Percentiles rank a stretch among this genome's conserved stretches.
These are phyloP conservation scores for Rhizopogon salebrosus DNA, from an alignment of 768 basidiomycete genomes.

Conservation along the genomic window DNA sequence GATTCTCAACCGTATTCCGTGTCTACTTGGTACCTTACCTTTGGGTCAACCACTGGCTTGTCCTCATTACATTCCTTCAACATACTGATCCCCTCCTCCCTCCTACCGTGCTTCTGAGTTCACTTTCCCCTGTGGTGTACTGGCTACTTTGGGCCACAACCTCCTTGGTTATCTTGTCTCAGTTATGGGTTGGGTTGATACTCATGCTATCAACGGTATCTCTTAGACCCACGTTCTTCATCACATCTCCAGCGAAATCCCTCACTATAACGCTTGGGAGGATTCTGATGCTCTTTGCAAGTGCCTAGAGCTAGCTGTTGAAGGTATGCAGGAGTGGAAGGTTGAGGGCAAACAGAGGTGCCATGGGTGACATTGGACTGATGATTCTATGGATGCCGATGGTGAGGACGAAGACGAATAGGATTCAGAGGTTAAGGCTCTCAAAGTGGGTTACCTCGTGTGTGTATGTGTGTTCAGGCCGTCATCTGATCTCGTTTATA, in stretches of 20 bases:
- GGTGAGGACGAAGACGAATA: no score
- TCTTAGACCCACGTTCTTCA: constrained; percentile 92
- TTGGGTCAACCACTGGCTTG: constrained; percentile 94
- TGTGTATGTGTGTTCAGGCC: no score
- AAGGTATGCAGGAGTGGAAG: no score
- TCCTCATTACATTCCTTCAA: constrained; percentile 95
- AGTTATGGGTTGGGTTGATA: constrained; percentile 82
- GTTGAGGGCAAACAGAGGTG: no score
- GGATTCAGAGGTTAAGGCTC: no score
- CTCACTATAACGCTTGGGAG: constrained; percentile 95
- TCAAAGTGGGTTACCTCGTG: no score
- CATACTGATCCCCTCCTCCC: constrained; percentile 95
- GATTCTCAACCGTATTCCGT: constrained; percentile 69
- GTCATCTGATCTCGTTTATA: no score
- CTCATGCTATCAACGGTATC: constrained; percentile 83
- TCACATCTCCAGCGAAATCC: constrained; percentile 92
- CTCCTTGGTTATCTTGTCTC: constrained; percentile 74
- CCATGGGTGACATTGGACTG: no score
- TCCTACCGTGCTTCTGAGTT: constrained; percentile 85
- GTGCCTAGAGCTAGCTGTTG: constrained; percentile 53
- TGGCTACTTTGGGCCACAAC: constrained; percentile 84
- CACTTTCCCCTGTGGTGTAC: constrained; percentile 91
- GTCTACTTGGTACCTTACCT: constrained; percentile 88
- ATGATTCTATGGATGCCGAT: no score
- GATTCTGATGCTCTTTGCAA: constrained; percentile 81